Conservation (phyloP, 768 basidiomycete species). For the Gloeophyllum trabeum region DNA sequence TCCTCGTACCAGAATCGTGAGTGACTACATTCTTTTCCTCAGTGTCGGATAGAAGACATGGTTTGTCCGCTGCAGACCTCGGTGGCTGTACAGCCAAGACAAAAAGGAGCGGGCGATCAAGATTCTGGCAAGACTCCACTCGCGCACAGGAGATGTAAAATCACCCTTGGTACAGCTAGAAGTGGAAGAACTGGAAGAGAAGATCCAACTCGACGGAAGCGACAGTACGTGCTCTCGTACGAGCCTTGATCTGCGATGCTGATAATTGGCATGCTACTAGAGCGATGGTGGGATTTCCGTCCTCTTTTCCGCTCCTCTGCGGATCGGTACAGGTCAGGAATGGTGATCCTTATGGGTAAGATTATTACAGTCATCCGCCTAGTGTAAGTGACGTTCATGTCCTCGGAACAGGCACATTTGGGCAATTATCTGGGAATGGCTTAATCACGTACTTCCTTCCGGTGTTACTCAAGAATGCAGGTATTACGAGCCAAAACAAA, state of each 20-base stretch:
- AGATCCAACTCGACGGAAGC: slow-evolving; percentile 31
- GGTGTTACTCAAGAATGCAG: slow-evolving; percentile 33
- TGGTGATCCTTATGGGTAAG: slow-evolving; percentile 38
- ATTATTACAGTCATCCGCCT: not conserved
- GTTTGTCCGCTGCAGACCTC: slow-evolving; percentile 33
- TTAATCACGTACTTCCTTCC: slow-evolving; percentile 39
- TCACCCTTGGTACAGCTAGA: slow-evolving; percentile 41
- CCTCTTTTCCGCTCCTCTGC: slow-evolving; percentile 33
- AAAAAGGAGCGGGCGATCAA: slow-evolving; percentile 27
- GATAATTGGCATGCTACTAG: slow-evolving; percentile 10
- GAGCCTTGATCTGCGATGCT: not conserved
- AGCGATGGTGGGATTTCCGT: slow-evolving; percentile 45
- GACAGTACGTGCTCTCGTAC: slow-evolving; percentile 25
- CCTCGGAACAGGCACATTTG: slow-evolving; percentile 14
- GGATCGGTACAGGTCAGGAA: slow-evolving; percentile 34
- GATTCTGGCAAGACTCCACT: slow-evolving; percentile 38
- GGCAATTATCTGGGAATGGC: slow-evolving; percentile 38
- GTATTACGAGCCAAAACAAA: slow-evolving; percentile 29
- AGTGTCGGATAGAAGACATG: too few species aligned
- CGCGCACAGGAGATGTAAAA: slow-evolving; percentile 28
- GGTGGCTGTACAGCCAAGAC: slow-evolving; percentile 41
- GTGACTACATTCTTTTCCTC: too few species aligned
- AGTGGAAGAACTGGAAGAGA: slow-evolving; percentile 42
- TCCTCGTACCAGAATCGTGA: slow-evolving; percentile 40
- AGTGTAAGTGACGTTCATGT: not conserved